These are phyloP conservation scores for Pseudopediastrum boryanum DNA, from an alignment of 139 green algal species.

Conservation along the genomic window DNA sequence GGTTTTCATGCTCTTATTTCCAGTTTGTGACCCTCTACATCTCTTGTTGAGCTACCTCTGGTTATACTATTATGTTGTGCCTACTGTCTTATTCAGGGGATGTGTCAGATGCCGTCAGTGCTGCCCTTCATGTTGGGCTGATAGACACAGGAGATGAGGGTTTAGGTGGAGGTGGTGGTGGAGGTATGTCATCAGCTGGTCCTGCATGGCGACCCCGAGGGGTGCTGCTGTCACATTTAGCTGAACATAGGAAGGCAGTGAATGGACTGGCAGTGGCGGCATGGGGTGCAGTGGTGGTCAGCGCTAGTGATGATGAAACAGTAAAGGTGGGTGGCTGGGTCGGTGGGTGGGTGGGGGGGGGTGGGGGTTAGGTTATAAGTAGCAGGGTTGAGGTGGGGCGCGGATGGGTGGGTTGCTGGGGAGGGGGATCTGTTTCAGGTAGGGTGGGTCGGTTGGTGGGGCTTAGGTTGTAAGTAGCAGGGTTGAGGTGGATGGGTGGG, in stretches of 20 bases:
- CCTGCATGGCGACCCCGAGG: conserved; percentile 83
- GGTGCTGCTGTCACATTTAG: conserved; percentile 89
- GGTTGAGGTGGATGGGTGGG: not conserved
- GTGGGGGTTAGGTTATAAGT: not conserved
- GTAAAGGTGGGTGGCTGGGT: conserved; percentile 64
- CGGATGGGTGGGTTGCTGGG: no score
- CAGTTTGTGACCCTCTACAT: no score
- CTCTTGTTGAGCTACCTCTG: no score
- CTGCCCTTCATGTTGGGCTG: not conserved
- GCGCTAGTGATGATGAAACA: conserved; percentile 81
- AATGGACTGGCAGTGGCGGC: conserved; percentile 71
- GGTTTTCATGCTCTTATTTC: no score
- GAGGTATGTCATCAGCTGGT: not conserved
- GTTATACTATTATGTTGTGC: no score
- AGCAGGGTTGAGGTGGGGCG: no score
- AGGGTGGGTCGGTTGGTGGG: not conserved
- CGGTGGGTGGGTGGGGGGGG: not conserved
- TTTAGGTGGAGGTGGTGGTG: not conserved
- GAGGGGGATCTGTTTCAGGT: not conserved
- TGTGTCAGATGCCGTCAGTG: not conserved
- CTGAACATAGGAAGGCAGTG: conserved; percentile 85
- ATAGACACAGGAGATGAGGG: not conserved
- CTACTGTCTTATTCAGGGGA: not conserved
- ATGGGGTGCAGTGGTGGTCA: conserved; percentile 80
- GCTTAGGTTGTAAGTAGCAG: not conserved